phyloP scores from a whole-genome alignment of 257 asterid genomes.

The Gentiana macrophylla region DNA sequence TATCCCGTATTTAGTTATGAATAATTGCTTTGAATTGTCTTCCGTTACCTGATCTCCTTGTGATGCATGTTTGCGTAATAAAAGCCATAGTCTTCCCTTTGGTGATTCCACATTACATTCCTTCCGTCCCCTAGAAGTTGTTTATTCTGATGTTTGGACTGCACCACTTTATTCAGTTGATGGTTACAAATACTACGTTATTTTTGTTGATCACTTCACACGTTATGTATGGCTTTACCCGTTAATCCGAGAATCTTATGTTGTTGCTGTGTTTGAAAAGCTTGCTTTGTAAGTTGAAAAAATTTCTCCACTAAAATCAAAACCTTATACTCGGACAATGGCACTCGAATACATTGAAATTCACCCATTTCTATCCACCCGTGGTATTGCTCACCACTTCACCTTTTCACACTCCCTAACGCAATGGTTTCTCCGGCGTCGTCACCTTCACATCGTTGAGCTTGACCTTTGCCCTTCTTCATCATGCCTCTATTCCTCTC shows the following conservation, averaged over 20 bases:
- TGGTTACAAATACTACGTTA: conserved; percentile 5
- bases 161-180: background rate
- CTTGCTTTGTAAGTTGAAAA: conserved; percentile 1
- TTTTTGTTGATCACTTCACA: conserved; percentile 8
- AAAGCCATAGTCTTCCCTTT: too few species aligned
- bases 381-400: background rate
- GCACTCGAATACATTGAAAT: background rate
- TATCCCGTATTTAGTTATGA: too few species aligned
- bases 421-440: background rate
- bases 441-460: conserved; percentile 1
- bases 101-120: too few species aligned
- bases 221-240: conserved; percentile 2
- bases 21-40: too few species aligned
- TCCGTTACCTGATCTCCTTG: too few species aligned
- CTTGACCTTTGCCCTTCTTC: background rate
- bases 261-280: background rate
- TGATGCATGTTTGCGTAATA: too few species aligned
- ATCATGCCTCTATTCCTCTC: background rate
- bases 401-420: background rate
- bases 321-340: conserved; percentile 1
- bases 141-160: conserved; percentile 1
- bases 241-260: background rate
- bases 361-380: background rate
- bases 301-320: background rate
- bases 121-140: too few species aligned